Evolutionary conservation across 306 rosid species (phyloP), one percentile per base, ranked within the genome.

Genomic region (Vigna nakashimae): DNA sequence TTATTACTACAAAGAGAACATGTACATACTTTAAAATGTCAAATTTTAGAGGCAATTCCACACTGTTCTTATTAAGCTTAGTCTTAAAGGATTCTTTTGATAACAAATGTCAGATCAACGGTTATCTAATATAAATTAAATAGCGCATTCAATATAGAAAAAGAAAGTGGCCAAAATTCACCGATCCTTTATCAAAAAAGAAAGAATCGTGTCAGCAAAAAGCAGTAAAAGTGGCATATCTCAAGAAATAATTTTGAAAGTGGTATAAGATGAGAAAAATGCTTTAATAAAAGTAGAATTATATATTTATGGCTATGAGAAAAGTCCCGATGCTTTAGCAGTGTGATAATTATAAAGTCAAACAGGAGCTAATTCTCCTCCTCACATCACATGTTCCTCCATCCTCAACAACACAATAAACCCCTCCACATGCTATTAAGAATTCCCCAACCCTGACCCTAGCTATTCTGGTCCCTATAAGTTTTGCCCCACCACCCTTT

Each of bases 151-250:
- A 68, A 14, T 16, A 17, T 40, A 17, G 11, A 10, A 36, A 11
- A 66, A 13, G 13, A 12, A 60, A 30, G 66, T 20, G 68, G 12
- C 45, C 43, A 28, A 43, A 72, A 55, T 13, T 55, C 52, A 38
- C 51, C 40, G 3, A 38, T 55, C 34, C 66, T 55, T 34, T 56
- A 36, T 53, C 20, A 13, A 55, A 30, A 55, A 40, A 18, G 76
- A 20, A 55, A 55, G 77, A 72, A 72, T 72, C 77, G 15, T 72
- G 65, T 72, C 77, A 72, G 66, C 66, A 72, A 72, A 34, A 72
- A 72, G 40, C 20, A 72, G 66, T 55, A 42, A 72, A 55, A 72
- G 77, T 55, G 66, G 66, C 77, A 48, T 48, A 69, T 46, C 42
- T 24, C 15, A 12, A 9, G 32, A 74, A 74, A 74, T 59, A 50